Percentiles rank a stretch among this genome's conserved stretches.
phyloP scores from a whole-genome alignment of 164 flowering plant genomes.

The Echeveria elegans region DNA sequence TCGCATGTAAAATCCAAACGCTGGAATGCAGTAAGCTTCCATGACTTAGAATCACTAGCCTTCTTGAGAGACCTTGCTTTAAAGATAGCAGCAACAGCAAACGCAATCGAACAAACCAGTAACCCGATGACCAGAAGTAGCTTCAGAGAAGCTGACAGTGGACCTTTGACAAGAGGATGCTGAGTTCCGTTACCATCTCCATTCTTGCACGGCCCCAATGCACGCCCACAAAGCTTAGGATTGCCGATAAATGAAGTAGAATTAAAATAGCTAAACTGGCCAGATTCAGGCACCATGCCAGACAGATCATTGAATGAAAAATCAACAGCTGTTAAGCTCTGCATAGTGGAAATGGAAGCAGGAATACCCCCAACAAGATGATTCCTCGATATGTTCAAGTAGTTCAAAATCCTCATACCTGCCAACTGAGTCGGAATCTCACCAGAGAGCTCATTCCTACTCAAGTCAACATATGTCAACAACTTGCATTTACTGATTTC shows the following conservation, averaged over 20 bases:
- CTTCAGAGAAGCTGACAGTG: conserved; percentile 71
- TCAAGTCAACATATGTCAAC: conserved; percentile 77
- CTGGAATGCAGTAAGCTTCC: conserved; percentile 96
- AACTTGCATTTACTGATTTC: conserved; percentile 77
- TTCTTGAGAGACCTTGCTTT: conserved; percentile 81
- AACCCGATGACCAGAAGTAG: conserved; percentile 83
- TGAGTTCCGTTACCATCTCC: conserved; percentile 40
- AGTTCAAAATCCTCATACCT: conserved; percentile 70
- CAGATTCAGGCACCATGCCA: conserved; percentile 84
- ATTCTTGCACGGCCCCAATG: conserved; percentile 68
- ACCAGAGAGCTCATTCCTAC: conserved; percentile 70
- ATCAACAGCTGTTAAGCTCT: conserved; percentile 88
- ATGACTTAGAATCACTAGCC: conserved; percentile 64
- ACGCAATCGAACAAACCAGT: conserved; percentile 80
- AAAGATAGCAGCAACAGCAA: conserved; percentile 79
- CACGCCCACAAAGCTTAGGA: conserved; percentile 86
- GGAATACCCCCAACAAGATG: conserved; percentile 77
- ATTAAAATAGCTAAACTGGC: conserved; percentile 96
- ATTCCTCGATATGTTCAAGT: conserved; percentile 77
- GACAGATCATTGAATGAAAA: conserved; percentile 86
- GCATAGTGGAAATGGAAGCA: conserved; percentile 61
- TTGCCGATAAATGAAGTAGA: conserved; percentile 82
- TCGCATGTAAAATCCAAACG: conserved; percentile 84
- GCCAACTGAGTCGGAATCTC: conserved; percentile 72
- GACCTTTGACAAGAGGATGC: conserved; percentile 42